A percentile compares a stretch with the other conserved stretches of the same genome.
Conservation (phyloP, 106 monocot genomes). For the Dioscorea alata region DNA sequence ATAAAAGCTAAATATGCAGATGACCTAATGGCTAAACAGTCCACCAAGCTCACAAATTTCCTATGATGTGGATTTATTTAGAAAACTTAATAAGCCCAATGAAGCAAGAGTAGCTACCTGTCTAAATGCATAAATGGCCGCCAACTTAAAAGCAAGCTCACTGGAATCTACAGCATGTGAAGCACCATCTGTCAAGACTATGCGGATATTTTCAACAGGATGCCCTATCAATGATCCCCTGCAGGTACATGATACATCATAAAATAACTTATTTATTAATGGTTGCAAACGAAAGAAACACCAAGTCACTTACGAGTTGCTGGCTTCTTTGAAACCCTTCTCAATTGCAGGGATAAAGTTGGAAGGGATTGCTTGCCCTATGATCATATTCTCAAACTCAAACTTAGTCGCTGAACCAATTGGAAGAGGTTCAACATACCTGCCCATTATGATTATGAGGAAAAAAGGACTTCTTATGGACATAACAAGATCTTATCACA, state of each 20-base stretch:
- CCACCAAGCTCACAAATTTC: not conserved
- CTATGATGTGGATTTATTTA: not conserved
- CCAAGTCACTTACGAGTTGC: slow-evolving; percentile 66
- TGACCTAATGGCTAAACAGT: not conserved
- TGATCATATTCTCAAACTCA: slow-evolving; percentile 94
- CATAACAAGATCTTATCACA: too few species aligned
- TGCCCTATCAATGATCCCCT: slow-evolving; percentile 94
- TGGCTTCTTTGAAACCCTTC: slow-evolving; percentile 91
- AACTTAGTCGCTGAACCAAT: slow-evolving; percentile 61
- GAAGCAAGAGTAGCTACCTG: slow-evolving; percentile 40
- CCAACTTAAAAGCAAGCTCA: slow-evolving; percentile 97
- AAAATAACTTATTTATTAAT: not conserved
- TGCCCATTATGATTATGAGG: slow-evolving; percentile 17
- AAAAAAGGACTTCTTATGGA: not conserved
- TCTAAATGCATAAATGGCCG: slow-evolving; percentile 97
- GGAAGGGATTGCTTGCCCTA: slow-evolving; percentile 85
- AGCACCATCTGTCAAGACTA: slow-evolving; percentile 92
- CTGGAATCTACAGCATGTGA: slow-evolving; percentile 96
- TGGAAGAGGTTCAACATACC: slow-evolving; percentile 91
- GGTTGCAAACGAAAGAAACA: not conserved
- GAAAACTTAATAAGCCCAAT: not conserved
- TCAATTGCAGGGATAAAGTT: slow-evolving; percentile 91
- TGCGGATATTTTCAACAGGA: slow-evolving; percentile 84
- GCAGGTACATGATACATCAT: slow-evolving; percentile 2
- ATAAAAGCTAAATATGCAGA: too few species aligned